Evolutionary conservation across 257 asterid species (phyloP), one percentile per base, ranked within the genome.

Genomic region (Salvia splendens): DNA sequence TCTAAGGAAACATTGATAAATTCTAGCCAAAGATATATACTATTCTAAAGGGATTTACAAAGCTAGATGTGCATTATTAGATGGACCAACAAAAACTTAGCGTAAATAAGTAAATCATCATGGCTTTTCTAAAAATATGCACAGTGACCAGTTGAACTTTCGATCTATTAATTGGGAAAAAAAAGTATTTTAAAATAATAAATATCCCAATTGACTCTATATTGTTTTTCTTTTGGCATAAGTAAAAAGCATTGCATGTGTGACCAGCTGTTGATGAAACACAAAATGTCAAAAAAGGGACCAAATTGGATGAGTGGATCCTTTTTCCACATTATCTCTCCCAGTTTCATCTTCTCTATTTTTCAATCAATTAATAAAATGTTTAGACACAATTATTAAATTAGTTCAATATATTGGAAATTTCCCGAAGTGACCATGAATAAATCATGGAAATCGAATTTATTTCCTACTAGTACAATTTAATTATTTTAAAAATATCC

Each of bases 221-320:
- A 55, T 24, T 42, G 62, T 60, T 11, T 50, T 20, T 60, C 10
- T 70, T 40, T 49, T 61, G 57, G 8, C 49, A 52, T 28, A 62
- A 36, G 3, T 12, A 35, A 42, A 64, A 71, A 64, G 53, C 71
- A 64, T 24, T 45, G 14, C 51, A 54, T 72, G 65, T 43, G 70
- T 42, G 28, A 71, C 56, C 53, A 70, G 64, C 41, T 51, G 56
- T 41, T 46, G 56, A 33, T 51, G 70, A 63, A 42, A 40, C 64
- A 17, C 42, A 50, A 10, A 8, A 61, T 7, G 57, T 61, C 42
- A 41, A 61, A 8, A 41, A 41, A 15, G 61, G 55, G 63, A 43
- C 41, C 53, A 40, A 51, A 40, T 1, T 2, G 59, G 12, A 15
- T 6, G 15, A 20, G 45, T 40, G 45, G 45, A 40, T 40, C 45